A percentile compares a stretch with the other conserved stretches of the same genome.
These are phyloP conservation scores for Trametes sp. DNA, from an alignment of 1,284 basidiomycete species.

Conservation along the genomic window DNA sequence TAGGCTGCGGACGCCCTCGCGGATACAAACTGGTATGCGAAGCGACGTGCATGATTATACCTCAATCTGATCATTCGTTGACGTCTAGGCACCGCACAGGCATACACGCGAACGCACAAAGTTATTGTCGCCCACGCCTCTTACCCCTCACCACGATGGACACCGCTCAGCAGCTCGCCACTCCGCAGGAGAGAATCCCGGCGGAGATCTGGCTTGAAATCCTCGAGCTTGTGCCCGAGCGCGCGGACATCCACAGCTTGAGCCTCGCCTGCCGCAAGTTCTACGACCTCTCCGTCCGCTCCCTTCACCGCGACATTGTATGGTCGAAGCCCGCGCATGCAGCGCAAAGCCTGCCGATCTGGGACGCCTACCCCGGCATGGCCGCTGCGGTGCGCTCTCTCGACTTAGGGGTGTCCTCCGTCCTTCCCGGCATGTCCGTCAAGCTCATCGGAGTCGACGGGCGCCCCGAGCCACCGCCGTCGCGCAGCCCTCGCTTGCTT, in stretches of 20 bases:
- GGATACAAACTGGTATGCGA: too few species aligned
- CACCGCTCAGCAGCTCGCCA: not conserved
- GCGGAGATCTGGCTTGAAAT: conserved; percentile 43
- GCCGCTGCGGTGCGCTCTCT: conserved; percentile 32
- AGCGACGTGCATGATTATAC: too few species aligned
- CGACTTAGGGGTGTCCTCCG: conserved; percentile 33
- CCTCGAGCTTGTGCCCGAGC: conserved; percentile 40
- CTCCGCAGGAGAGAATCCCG: conserved; percentile 27
- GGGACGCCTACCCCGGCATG: conserved; percentile 33
- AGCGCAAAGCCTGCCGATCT: conserved; percentile 33
- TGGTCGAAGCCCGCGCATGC: conserved; percentile 42
- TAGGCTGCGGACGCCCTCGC: too few species aligned
- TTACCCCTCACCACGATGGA: not conserved
- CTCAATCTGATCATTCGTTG: too few species aligned
- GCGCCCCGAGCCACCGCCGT: not conserved
- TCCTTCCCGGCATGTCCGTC: conserved; percentile 27
- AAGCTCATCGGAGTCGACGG: conserved; percentile 26
- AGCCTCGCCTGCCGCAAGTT: conserved; percentile 44
- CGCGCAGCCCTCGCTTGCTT: not conserved
- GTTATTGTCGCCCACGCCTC: too few species aligned
- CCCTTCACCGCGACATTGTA: conserved; percentile 47
- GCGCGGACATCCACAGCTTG: conserved; percentile 43
- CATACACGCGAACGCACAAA: not conserved
- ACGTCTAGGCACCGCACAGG: too few species aligned
- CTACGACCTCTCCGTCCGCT: conserved; percentile 40